Percentiles rank a stretch among this genome's conserved stretches.
These are phyloP conservation scores for Cercospora zeina DNA, from an alignment of 2,329 filamentous ascomycete genomes.

Conservation along the genomic window DNA sequence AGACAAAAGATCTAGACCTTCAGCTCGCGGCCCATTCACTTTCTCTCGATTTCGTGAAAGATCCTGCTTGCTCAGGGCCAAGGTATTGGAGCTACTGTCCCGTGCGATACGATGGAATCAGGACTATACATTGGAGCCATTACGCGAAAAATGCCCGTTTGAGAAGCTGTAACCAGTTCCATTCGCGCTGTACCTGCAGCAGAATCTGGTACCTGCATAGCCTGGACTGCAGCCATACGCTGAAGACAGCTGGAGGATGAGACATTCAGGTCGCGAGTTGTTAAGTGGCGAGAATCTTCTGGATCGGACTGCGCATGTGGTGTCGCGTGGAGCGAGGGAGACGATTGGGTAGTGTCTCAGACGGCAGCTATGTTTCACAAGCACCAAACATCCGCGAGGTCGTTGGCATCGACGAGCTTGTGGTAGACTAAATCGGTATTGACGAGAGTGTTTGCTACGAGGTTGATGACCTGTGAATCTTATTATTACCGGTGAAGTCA, in stretches of 20 bases:
- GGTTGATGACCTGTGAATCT: too few species aligned
- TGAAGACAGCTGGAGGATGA: background rate
- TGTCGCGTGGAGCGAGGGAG: background rate
- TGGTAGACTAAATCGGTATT: too few species aligned
- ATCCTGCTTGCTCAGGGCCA: background rate
- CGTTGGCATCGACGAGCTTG: background rate
- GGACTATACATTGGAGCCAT: background rate
- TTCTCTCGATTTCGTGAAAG: background rate
- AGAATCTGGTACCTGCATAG: background rate
- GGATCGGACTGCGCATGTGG: background rate
- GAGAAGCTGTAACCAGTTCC: background rate
- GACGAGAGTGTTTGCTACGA: too few species aligned
- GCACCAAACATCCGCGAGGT: background rate
- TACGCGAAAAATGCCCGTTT: background rate
- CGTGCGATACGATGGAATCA: background rate
- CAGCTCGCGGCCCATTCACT: background rate
- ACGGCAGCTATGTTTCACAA: background rate
- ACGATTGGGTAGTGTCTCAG: background rate
- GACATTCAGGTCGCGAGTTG: background rate
- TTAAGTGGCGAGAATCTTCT: background rate
- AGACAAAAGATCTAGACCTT: background rate
- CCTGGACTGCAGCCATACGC: background rate
- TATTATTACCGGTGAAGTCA: too few species aligned
- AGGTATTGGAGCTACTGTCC: background rate
- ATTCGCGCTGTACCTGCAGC: background rate